Conservation (phyloP, 1,139 yeast genomes). For the Lodderomyces beijingensis region DNA sequence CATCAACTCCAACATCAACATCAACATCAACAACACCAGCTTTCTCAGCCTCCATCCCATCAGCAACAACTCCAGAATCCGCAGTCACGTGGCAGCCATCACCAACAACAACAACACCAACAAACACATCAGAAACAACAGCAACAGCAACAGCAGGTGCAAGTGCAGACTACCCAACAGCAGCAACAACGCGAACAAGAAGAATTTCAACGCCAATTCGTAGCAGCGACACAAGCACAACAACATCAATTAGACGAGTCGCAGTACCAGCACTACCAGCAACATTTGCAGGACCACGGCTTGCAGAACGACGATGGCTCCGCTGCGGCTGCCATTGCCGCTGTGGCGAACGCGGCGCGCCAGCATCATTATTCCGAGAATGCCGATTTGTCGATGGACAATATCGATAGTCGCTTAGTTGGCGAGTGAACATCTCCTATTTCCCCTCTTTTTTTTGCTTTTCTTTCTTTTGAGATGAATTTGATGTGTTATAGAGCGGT, state of each 20-base stretch:
- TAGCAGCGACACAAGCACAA: constrained; percentile 25
- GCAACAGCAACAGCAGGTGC: constrained; percentile 9
- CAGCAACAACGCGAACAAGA: constrained; percentile 32
- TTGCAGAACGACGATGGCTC: constrained; percentile 21
- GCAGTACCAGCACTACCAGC: constrained; percentile 29
- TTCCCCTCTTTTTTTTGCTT: background rate
- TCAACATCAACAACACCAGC: constrained; percentile 6
- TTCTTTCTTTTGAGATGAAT: background rate
- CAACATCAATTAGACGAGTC: constrained; percentile 27
- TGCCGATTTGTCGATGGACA: constrained; percentile 42
- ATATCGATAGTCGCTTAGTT: constrained; percentile 45
- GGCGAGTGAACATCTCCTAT: constrained; percentile 27
- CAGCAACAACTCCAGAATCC: too few species aligned
- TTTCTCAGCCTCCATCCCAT: too few species aligned
- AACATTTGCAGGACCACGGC: constrained; percentile 19
- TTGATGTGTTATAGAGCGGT: too few species aligned
- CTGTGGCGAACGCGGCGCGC: constrained; percentile 42
- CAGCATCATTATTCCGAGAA: constrained; percentile 24
- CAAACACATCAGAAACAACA: constrained; percentile 4
- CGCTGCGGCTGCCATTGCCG: constrained; percentile 44
- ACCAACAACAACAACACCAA: constrained; percentile 2
- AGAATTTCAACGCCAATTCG: constrained; percentile 37
- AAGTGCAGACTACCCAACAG: constrained; percentile 15
- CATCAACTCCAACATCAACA: constrained; percentile 5
- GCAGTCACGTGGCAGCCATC: constrained; percentile 2